These are phyloP conservation scores for Insectozyma bohioensis DNA, from an alignment of 1,139 yeast genomes.

Conservation along the genomic window DNA sequence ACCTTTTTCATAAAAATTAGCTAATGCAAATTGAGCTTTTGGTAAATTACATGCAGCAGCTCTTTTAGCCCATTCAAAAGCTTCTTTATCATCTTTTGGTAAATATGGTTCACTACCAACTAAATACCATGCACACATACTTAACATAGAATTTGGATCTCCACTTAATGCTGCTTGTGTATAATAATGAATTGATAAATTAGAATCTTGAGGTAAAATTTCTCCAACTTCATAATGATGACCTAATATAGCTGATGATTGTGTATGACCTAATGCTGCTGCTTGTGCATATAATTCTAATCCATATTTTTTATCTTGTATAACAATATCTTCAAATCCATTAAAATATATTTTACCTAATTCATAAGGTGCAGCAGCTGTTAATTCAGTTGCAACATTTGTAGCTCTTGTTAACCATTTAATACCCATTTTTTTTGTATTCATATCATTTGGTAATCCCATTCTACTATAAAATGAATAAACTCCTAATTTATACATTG, in stretches of 20 bases:
- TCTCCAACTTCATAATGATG: conserved; percentile 83
- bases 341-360: conserved; percentile 79
- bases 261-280: conserved; percentile 83
- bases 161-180: conserved; percentile 90
- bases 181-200: conserved; percentile 86
- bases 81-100: conserved; percentile 78
- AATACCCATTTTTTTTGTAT: conserved; percentile 80
- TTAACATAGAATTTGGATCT: conserved; percentile 86
- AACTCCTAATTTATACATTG: conserved; percentile 88
- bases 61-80: conserved; percentile 90
- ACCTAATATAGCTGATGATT: conserved; percentile 79
- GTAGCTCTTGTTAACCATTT: conserved; percentile 91
- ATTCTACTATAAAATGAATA: conserved; percentile 81
- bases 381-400: conserved; percentile 78
- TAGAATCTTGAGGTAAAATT: conserved; percentile 77
- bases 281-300: conserved; percentile 85
- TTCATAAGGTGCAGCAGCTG: conserved; percentile 92
- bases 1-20: conserved; percentile 83
- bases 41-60: conserved; percentile 76
- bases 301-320: conserved; percentile 82
- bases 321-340: conserved; percentile 85
- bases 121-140: conserved; percentile 95
- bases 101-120: conserved; percentile 85
- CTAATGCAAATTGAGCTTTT: conserved; percentile 86
- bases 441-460: conserved; percentile 72